Conservation (phyloP, 345 rosid species). For the Carallia pectinifolia region DNA sequence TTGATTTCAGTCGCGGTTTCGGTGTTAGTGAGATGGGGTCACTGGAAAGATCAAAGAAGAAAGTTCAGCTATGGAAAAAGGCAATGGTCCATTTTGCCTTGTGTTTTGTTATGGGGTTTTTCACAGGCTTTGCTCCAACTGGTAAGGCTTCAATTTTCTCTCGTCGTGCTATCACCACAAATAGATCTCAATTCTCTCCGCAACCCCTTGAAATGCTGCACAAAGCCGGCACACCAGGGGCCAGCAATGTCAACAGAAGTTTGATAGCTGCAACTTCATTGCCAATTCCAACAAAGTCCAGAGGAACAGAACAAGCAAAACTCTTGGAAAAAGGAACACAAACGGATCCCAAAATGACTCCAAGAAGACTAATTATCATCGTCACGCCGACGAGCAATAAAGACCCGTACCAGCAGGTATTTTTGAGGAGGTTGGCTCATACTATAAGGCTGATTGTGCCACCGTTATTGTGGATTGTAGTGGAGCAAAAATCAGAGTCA, state of each 20-base stretch:
- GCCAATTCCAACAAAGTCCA: conserved; percentile 23
- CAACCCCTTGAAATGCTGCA: conserved; percentile 30
- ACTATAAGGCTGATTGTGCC: conserved; percentile 58
- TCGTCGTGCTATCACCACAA: conserved; percentile 15
- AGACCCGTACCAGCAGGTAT: conserved; percentile 41
- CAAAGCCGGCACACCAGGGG: neutral
- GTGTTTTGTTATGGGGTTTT: conserved; percentile 87
- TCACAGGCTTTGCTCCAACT: conserved; percentile 86
- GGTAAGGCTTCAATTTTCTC: conserved; percentile 48
- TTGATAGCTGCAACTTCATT: conserved; percentile 27
- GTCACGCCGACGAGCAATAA: conserved; percentile 55
- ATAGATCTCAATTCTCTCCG: conserved; percentile 29
- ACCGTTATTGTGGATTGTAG: conserved; percentile 82
- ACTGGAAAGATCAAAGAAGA: conserved; percentile 79
- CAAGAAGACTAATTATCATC: conserved; percentile 55
- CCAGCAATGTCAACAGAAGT: conserved; percentile 28
- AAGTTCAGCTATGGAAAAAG: conserved; percentile 75
- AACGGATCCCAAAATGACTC: conserved; percentile 9
- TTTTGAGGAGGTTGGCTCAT: conserved; percentile 63
- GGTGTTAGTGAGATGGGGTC: conserved; percentile 40
- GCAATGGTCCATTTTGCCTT: conserved; percentile 72
- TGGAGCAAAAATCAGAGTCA: conserved; percentile 49
- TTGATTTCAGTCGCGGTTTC: neutral
- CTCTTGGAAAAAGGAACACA: conserved; percentile 7
- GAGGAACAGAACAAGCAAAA: conserved; percentile 19